Base-by-base conservation (phyloP, 192 early-diverging fungal genomes). In the Bifiguratus adelaidae region DNA sequence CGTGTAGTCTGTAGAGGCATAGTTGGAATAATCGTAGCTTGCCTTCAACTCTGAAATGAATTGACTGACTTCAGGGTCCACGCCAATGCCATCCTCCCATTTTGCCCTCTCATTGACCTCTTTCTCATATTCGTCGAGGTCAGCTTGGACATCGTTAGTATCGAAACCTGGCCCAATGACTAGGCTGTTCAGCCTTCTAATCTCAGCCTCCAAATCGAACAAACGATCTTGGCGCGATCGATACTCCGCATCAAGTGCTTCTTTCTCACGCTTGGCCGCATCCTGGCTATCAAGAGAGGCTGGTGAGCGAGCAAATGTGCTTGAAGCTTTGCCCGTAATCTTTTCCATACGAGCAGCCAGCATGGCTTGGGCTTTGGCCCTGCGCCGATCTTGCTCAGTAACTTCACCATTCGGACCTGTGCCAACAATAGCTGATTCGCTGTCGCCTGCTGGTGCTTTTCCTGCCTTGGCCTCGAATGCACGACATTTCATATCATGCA, bases 321-420 rank as follows among this genome's bases (percentile, higher is more conserved):
- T n/a, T 13, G 49, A 24, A 12, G 48, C 44, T 21, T 64, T 65
- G 13, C 67, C 70, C n/a, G 63, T 64, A 5, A 72, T 52, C n/a
- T 59, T 65, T 4, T 67, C 67, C 61, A 75, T 61, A 13, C 63
- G 55, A 32, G 68, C 67, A 36, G 70, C 65, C 26, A 75, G 50
- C 65, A 78, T 61, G 2, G 70, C 55, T 33, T 68, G 63, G 13
- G 68, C 68, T 35, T 65, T 74, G 8, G 76, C 72, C 11, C 62
- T 60, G 53, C 70, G 74, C 26, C 55, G 54, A 40, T 78, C 76
- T 15, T 63, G 53, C 13, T 74, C 72, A 0, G 76, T 78, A 12
- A 78, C 50, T 27, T 50, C 28, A 4, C 76, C 76, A 30, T 55
- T 58, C 2, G 75, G 75, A 1, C 75, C 75, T 7, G 75, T 77